These are phyloP conservation scores for Brassica balearica DNA, from an alignment of 441 rosid species.

Conservation along the genomic window DNA sequence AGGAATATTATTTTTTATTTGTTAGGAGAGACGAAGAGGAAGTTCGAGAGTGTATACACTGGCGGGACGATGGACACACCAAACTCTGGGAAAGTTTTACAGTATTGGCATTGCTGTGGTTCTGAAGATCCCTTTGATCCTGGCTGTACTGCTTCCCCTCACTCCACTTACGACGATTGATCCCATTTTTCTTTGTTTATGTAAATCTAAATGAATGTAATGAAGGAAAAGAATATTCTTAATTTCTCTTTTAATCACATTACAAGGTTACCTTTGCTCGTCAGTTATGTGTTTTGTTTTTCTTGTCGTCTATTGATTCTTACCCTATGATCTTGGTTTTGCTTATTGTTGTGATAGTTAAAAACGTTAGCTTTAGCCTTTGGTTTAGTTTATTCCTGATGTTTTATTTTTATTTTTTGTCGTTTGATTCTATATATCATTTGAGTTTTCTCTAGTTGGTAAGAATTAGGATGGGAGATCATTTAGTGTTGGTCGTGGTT, in stretches of 20 bases:
- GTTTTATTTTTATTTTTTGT: neutral
- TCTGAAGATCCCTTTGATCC: slow-evolving; percentile 89
- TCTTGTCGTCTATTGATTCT: slow-evolving; percentile 18
- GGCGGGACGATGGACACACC: slow-evolving; percentile 91
- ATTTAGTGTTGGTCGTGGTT: slow-evolving; percentile 62
- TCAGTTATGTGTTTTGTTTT: slow-evolving; percentile 8
- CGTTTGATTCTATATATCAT: slow-evolving; percentile 22
- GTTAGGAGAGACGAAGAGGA: slow-evolving; percentile 88
- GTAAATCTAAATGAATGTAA: neutral
- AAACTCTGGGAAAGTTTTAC: slow-evolving; percentile 70
- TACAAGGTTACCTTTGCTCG: slow-evolving; percentile 18
- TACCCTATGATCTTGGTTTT: slow-evolving; percentile 24
- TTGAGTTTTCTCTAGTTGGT: slow-evolving; percentile 23
- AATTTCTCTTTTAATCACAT: neutral
- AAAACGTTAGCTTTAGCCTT: slow-evolving; percentile 9
- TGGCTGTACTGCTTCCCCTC: slow-evolving; percentile 89
- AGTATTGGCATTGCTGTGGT: slow-evolving; percentile 97
- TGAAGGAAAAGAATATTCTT: slow-evolving; percentile 25
- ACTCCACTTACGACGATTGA: slow-evolving; percentile 83
- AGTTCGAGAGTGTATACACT: slow-evolving; percentile 81
- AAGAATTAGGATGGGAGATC: slow-evolving; percentile 67
- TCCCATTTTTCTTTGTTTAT: neutral
- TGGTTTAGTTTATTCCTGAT: neutral
- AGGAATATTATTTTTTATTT: neutral
- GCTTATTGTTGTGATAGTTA: neutral